Percentiles rank a stretch among this genome's conserved stretches.
Conservation (phyloP, 805 yeast genomes). For the Ogataea trehaloabstinens region DNA sequence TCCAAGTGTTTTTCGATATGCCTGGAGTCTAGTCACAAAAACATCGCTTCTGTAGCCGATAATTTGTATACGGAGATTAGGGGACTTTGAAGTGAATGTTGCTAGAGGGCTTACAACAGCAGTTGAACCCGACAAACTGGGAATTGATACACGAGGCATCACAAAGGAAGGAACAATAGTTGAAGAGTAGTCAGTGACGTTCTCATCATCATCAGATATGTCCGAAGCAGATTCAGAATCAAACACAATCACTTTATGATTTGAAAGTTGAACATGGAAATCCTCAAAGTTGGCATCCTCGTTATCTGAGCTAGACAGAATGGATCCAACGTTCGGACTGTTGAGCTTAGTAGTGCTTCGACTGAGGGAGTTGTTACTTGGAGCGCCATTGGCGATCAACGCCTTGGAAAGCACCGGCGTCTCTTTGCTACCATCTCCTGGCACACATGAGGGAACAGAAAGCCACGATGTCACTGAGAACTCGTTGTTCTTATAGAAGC, state of each 20-base stretch:
- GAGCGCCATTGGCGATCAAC: background rate
- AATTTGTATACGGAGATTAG: conserved; percentile 24
- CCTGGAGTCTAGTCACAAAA: conserved; percentile 23
- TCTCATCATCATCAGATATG: conserved; percentile 22
- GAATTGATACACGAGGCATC: conserved; percentile 36
- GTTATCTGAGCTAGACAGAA: conserved; percentile 33
- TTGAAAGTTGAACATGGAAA: conserved; percentile 6
- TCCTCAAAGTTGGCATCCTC: conserved; percentile 25
- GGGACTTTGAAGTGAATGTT: background rate
- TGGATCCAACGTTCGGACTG: conserved; percentile 29
- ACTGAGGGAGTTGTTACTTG: background rate
- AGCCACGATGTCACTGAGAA: conserved; percentile 37
- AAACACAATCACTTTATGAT: conserved; percentile 23
- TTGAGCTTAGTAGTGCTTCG: conserved; percentile 8
- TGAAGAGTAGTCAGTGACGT: conserved; percentile 25
- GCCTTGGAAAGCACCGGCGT: background rate
- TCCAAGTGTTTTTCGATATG: conserved; percentile 29
- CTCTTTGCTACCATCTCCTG: background rate
- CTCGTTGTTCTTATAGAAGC: conserved; percentile 20
- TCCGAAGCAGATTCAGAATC: conserved; percentile 24
- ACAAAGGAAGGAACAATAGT: conserved; percentile 34
- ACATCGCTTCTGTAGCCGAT: conserved; percentile 23
- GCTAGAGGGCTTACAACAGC: conserved; percentile 1
- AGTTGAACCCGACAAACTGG: conserved; percentile 11
- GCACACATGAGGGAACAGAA: conserved; percentile 20